phyloP scores from a whole-genome alignment of 2,329 filamentous ascomycete genomes.

The Paecilomyces variotii region DNA sequence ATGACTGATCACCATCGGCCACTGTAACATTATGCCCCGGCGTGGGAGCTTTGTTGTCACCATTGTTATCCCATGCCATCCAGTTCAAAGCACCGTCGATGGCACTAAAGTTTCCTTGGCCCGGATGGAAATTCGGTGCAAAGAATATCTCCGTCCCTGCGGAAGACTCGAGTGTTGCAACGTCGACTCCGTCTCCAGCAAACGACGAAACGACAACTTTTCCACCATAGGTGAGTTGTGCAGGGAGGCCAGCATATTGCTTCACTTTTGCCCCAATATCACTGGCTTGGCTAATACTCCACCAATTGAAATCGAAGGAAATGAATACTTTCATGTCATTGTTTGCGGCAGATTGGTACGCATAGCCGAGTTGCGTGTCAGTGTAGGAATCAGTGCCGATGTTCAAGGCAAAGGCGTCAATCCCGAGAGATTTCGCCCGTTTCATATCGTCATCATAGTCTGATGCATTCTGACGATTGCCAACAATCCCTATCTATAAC shows the following conservation, averaged over 20 bases:
- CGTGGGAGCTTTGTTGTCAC: slow-evolving; percentile 44
- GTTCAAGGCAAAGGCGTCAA: slow-evolving; percentile 46
- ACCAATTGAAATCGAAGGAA: slow-evolving; percentile 52
- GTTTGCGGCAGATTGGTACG: slow-evolving; percentile 43
- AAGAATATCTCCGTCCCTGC: slow-evolving; percentile 41
- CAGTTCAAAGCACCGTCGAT: slow-evolving; percentile 39
- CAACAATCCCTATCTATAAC: slow-evolving; percentile 38
- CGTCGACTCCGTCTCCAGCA: slow-evolving; percentile 40
- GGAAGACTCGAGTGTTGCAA: slow-evolving; percentile 33
- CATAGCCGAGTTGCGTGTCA: slow-evolving; percentile 41
- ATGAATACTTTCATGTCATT: slow-evolving; percentile 48
- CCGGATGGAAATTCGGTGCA: slow-evolving; percentile 44
- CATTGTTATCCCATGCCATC: slow-evolving; percentile 38
- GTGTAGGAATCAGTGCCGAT: slow-evolving; percentile 39
- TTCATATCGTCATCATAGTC: slow-evolving; percentile 44
- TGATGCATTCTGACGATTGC: slow-evolving; percentile 32
- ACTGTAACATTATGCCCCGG: slow-evolving; percentile 33
- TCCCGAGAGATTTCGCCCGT: slow-evolving; percentile 35
- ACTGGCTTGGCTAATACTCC: slow-evolving; percentile 26
- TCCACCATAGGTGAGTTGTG: slow-evolving; percentile 43
- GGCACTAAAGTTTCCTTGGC: slow-evolving; percentile 26
- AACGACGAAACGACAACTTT: slow-evolving; percentile 50
- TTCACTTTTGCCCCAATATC: slow-evolving; percentile 40
- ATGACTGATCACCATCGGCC: slow-evolving; percentile 27
- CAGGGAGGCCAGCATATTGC: slow-evolving; percentile 36